Base-by-base conservation (phyloP, 2,329 filamentous ascomycete genomes). In the Cordyceps cateniannulata region DNA sequence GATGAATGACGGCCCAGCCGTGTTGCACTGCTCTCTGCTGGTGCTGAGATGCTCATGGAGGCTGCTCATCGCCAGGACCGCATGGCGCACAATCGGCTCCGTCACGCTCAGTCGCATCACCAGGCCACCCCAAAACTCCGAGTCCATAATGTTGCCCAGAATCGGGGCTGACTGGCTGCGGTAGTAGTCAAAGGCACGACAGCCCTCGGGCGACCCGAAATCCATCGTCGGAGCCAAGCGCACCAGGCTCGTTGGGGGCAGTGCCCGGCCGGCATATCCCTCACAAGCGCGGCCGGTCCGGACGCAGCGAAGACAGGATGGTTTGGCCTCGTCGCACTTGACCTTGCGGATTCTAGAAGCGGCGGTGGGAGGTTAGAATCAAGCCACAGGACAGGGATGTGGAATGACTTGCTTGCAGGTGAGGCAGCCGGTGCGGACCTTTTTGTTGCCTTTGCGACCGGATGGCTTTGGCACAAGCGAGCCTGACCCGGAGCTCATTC, bases 241-340 rank as follows among this genome's bases (percentile, higher is more conserved):
- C 29, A 16, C 52, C 48, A 42, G 61, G 60, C 27, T 62, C 63
- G 24, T 64, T 1, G 56, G 12, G 53, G 48, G 32, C 40, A 63
- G 40, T 25, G 62, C 54, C 10, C 68, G 67, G 59, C 53, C 67
- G 10, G 71, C 66, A 61, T 85, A 85, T 62, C 83, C 83, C 66
- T 85, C 82, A 66, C 82, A 85, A 64, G 76, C 78, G 57, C 82
- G 76, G 14, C 82, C 81, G 3, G 82, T 84, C 60, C 78, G 80
- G 38, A 75, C 76, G 66, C 82, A 85, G 61, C 80, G 77, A 40
- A 76, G 69, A 64, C 83, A 85, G 44, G 69, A 72, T 1, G 82
- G 82, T 60, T 80, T 82, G 20, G 69, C 71, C 69, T 85, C 82
- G 63, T 83, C 81, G 67, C 82, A 85, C 68, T 84, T 84, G 58